Evolutionary conservation across 768 basidiomycete species (phyloP).

Genomic region (Amanita molliuscula): DNA sequence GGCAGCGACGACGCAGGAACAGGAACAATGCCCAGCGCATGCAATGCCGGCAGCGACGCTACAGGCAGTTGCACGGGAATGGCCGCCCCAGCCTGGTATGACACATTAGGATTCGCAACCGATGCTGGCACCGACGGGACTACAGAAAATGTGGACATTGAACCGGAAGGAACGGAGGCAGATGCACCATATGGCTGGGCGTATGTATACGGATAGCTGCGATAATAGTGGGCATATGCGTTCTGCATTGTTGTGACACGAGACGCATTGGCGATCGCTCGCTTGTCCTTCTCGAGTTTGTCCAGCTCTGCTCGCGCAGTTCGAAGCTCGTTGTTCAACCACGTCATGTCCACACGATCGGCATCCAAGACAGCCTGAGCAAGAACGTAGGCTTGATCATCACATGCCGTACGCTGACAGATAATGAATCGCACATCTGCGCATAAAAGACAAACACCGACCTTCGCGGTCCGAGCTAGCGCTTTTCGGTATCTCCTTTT

Average conservation of each 20-base stretch:
- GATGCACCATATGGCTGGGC: conserved; percentile 41
- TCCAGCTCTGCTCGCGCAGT: conserved; percentile 56
- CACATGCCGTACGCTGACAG: conserved; percentile 46
- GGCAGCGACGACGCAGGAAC: conserved; percentile 45
- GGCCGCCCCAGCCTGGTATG: conserved; percentile 28
- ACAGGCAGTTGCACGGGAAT: conserved; percentile 69
- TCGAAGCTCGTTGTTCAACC: conserved; percentile 49
- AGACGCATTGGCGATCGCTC: conserved; percentile 31
- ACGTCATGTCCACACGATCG: conserved; percentile 52
- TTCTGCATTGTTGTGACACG: conserved; percentile 29
- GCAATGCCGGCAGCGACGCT: conserved; percentile 51
- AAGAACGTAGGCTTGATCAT: conserved; percentile 54
- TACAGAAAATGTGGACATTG: conserved; percentile 24
- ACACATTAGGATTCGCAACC: conserved; percentile 20
- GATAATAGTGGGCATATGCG: conserved; percentile 42
- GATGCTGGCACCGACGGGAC: conserved; percentile 19
- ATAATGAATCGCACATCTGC: background rate
- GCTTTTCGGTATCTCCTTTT: conserved; percentile 48
- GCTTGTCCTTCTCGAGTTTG: conserved; percentile 59
- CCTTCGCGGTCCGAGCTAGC: conserved; percentile 46
- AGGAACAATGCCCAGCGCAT: conserved; percentile 65
- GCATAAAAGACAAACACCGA: conserved; percentile 19
- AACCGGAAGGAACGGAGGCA: conserved; percentile 14
- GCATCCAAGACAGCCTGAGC: conserved; percentile 55
- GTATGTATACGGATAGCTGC: conserved; percentile 56